These are phyloP conservation scores for Dactylellina drechsleri DNA, from an alignment of 2,329 filamentous ascomycete species.

Conservation along the genomic window DNA sequence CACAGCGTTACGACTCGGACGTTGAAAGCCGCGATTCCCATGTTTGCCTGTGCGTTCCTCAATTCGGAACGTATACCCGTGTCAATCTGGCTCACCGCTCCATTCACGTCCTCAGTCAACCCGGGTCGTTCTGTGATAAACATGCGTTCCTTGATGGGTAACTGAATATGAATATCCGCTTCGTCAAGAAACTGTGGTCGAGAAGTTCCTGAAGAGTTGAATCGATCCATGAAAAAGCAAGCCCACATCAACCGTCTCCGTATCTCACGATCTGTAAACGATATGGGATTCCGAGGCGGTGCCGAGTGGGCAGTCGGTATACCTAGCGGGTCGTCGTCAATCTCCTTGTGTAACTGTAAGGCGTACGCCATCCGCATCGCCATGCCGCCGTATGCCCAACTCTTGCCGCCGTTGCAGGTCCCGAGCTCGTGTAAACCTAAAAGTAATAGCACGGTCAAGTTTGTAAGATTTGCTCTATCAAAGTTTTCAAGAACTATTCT, in stretches of 20 bases:
- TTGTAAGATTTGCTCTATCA: slow-evolving; percentile 95
- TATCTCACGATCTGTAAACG: slow-evolving; percentile 93
- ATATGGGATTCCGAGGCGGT: slow-evolving; percentile 65
- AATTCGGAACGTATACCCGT: slow-evolving; percentile 66
- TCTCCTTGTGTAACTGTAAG: slow-evolving; percentile 88
- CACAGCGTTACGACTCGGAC: slow-evolving; percentile 86
- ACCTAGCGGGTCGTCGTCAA: slow-evolving; percentile 81
- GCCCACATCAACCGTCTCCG: slow-evolving; percentile 96
- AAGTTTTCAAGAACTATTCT: slow-evolving; percentile 88
- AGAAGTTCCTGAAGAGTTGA: slow-evolving; percentile 94
- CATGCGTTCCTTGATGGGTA: slow-evolving; percentile 88
- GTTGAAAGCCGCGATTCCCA: slow-evolving; percentile 93
- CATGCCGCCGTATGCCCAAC: slow-evolving; percentile 94
- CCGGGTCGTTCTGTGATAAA: slow-evolving; percentile 93
- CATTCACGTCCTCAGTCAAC: slow-evolving; percentile 82
- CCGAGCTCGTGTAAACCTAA: slow-evolving; percentile 95
- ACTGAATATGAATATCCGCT: slow-evolving; percentile 84
- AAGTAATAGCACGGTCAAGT: slow-evolving; percentile 87
- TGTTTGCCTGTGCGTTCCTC: slow-evolving; percentile 76
- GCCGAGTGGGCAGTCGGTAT: slow-evolving; percentile 58
- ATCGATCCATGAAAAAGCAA: slow-evolving; percentile 96
- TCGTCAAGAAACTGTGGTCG: slow-evolving; percentile 90
- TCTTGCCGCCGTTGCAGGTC: slow-evolving; percentile 93
- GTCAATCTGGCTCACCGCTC: slow-evolving; percentile 72
- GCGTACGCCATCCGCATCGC: slow-evolving; percentile 98